phyloP scores from a whole-genome alignment of 202 grass and related monocot species.

The Zoysia matrella region DNA sequence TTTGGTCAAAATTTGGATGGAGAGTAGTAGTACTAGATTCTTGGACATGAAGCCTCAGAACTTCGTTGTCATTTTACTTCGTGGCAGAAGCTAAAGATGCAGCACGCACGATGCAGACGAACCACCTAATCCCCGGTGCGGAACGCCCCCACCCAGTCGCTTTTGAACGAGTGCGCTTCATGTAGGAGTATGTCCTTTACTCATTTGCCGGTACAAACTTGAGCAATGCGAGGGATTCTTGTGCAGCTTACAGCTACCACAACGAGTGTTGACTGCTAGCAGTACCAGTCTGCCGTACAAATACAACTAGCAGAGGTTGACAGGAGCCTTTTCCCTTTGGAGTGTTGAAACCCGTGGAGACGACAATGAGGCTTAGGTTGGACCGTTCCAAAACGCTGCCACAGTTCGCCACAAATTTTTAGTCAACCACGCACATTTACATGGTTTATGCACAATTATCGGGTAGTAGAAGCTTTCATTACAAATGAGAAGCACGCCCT shows the following conservation, averaged over 20 bases:
- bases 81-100: slow-evolving; percentile 27
- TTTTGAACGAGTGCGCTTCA: slow-evolving; percentile 18
- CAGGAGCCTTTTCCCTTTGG: no score
- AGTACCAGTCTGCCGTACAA: no score
- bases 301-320: no score
- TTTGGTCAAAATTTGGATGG: background rate
- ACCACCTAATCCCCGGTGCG: slow-evolving; percentile 28
- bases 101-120: slow-evolving; percentile 17
- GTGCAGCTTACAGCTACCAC: no score
- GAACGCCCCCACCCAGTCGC: background rate
- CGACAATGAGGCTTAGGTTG: no score
- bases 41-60: slow-evolving; percentile 2
- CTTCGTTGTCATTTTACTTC: slow-evolving; percentile 8
- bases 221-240: no score
- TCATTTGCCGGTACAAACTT: background rate
- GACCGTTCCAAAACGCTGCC: background rate
- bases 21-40: slow-evolving; percentile 34
- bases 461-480: background rate
- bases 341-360: no score
- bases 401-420: background rate
- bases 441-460: slow-evolving; percentile 21
- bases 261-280: no score
- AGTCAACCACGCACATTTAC: no score
- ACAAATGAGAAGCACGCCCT: background rate
- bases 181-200: background rate